Percentiles rank a stretch among this genome's conserved stretches.
phyloP scores from a whole-genome alignment of 208 protist species.

The Porcisia hertigi region DNA sequence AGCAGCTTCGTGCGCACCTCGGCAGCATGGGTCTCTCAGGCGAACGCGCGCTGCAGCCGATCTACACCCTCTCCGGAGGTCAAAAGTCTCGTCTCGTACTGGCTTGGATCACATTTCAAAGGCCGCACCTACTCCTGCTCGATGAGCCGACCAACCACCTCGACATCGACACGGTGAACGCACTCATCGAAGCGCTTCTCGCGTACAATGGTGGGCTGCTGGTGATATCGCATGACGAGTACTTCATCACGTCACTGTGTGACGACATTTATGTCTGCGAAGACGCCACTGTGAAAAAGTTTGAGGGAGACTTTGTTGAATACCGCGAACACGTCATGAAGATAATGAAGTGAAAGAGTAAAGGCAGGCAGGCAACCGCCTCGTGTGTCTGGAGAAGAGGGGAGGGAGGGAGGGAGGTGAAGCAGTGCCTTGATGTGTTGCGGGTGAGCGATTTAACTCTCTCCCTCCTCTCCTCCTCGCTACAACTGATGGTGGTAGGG shows the following conservation, averaged over 20 bases:
- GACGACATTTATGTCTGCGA: slow-evolving; percentile 92
- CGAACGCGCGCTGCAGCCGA: slow-evolving; percentile 84
- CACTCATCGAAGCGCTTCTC: slow-evolving; percentile 90
- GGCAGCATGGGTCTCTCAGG: slow-evolving; percentile 92
- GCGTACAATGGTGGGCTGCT: slow-evolving; percentile 91
- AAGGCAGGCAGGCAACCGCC: neutral
- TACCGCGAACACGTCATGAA: slow-evolving; percentile 87
- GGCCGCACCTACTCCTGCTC: slow-evolving; percentile 95
- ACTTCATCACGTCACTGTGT: slow-evolving; percentile 92
- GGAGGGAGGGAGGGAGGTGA: neutral
- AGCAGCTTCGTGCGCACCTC: slow-evolving; percentile 90
- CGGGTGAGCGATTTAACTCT: no score
- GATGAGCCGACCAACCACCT: slow-evolving; percentile 98
- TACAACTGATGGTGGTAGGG: neutral
- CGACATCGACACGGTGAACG: slow-evolving; percentile 95
- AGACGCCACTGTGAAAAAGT: slow-evolving; percentile 70
- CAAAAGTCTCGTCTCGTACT: slow-evolving; percentile 95
- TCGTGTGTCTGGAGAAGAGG: neutral
- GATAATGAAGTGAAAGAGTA: slow-evolving; percentile 51
- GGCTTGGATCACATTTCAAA: slow-evolving; percentile 92
- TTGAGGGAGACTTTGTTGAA: slow-evolving; percentile 87
- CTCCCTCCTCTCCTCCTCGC: neutral
- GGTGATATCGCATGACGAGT: slow-evolving; percentile 94
- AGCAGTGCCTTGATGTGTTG: no score
- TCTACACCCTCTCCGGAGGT: slow-evolving; percentile 94